A percentile compares a stretch with the other conserved stretches of the same genome.
These are phyloP conservation scores for Salix suchowensis DNA, from an alignment of 345 rosid species.

Conservation along the genomic window DNA sequence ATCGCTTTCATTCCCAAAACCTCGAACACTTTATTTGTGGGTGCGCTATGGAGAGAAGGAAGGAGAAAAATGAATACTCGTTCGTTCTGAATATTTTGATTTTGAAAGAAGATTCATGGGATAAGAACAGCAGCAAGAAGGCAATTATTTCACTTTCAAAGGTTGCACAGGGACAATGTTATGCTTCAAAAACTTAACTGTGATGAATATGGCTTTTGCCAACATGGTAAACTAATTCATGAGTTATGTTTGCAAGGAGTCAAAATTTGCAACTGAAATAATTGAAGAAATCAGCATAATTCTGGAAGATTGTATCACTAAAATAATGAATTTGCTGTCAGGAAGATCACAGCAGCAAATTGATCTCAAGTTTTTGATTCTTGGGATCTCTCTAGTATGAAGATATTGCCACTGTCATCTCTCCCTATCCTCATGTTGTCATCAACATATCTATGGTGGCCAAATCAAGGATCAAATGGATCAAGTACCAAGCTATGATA, in stretches of 20 bases:
- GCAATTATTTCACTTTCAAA: not conserved
- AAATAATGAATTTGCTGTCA: not conserved
- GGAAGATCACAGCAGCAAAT: not conserved
- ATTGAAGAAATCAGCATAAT: not conserved
- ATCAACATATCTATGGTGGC: constrained; percentile 60
- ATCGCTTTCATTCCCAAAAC: too few species aligned
- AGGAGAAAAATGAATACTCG: too few species aligned
- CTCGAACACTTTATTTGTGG: too few species aligned
- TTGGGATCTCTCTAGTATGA: constrained; percentile 62
- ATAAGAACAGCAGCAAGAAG: not conserved
- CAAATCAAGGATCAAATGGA: constrained; percentile 29
- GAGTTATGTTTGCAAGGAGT: not conserved
- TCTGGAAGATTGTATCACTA: not conserved
- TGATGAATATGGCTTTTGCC: not conserved
- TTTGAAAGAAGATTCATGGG: not conserved
- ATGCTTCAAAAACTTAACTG: not conserved
- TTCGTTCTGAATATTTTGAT: not conserved
- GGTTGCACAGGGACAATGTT: not conserved
- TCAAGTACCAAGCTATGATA: not conserved
- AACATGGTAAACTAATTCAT: not conserved
- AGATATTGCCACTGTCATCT: constrained; percentile 74
- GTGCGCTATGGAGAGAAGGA: too few species aligned
- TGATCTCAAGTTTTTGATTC: not conserved
- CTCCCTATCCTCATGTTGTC: constrained; percentile 68
- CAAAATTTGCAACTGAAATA: not conserved